Evolutionary conservation across 2,329 filamentous ascomycete species (phyloP).

Genomic region (Ophiostoma montium): DNA sequence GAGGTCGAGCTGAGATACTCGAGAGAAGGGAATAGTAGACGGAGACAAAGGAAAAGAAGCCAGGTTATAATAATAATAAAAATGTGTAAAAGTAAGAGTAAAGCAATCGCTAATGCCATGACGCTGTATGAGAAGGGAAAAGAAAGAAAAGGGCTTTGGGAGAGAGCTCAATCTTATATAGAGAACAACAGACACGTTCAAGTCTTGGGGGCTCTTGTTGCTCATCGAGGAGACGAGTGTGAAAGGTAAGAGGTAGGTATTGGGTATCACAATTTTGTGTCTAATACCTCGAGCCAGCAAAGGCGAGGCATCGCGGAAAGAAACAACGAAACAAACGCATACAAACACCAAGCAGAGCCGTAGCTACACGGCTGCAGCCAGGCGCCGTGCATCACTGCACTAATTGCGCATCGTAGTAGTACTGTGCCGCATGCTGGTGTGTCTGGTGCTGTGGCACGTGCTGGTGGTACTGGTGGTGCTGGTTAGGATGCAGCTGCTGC

Average conservation of each 20-base stretch:
- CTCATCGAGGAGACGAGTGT: conserved; percentile 6
- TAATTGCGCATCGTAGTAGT: conserved; percentile 24
- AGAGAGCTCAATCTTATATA: conserved; percentile 10
- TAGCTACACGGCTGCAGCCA: not conserved
- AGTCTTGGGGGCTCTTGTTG: not conserved
- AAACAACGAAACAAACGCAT: not conserved
- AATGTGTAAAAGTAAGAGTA: conserved; percentile 19
- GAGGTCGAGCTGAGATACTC: not conserved
- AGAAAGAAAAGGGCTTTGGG: conserved; percentile 22
- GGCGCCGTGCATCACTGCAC: conserved; percentile 1
- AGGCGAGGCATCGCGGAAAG: conserved; percentile 4
- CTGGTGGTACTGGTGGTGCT: conserved; percentile 20
- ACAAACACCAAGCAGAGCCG: not conserved
- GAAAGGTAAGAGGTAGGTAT: conserved; percentile 2
- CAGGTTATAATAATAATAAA: conserved; percentile 11
- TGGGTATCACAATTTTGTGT: conserved; percentile 12
- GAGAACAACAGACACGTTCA: not conserved
- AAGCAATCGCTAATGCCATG: conserved; percentile 34
- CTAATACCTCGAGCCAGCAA: conserved; percentile 7
- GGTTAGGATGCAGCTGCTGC: conserved; percentile 20
- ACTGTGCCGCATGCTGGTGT: conserved; percentile 29
- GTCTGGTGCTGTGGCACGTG: conserved; percentile 18
- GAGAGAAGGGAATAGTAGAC: not conserved
- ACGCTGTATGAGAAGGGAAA: conserved; percentile 21
- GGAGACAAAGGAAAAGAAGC: not conserved